These are phyloP conservation scores for Penicillium diatomitis DNA, from an alignment of 495 filamentous ascomycete species.

Conservation along the genomic window DNA sequence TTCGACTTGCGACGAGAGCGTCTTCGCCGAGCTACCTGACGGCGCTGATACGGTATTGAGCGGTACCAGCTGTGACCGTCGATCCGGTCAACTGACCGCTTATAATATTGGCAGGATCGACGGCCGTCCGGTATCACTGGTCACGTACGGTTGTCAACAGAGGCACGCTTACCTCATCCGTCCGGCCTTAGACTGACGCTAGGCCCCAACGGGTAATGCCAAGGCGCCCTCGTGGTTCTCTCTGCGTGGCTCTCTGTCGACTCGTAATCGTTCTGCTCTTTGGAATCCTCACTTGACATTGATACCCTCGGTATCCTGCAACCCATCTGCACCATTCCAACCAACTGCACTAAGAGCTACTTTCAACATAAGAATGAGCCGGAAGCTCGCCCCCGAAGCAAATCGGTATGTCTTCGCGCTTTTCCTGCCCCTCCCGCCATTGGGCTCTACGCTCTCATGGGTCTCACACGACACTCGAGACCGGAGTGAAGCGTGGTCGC, in stretches of 20 bases:
- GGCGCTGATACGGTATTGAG: slow-evolving; percentile 2
- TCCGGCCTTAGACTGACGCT: slow-evolving; percentile 10
- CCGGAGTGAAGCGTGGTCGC: no score
- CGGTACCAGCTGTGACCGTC: slow-evolving; percentile 1
- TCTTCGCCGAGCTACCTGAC: slow-evolving; percentile 6
- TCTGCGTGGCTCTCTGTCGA: slow-evolving; percentile 11
- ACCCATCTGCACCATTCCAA: slow-evolving; percentile 9
- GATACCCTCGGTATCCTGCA: slow-evolving; percentile 21
- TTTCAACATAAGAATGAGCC: slow-evolving; percentile 39
- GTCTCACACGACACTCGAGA: no score
- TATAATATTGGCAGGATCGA: not conserved
- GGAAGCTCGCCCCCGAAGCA: slow-evolving; percentile 91
- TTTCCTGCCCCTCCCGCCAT: slow-evolving; percentile 24
- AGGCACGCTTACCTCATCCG: slow-evolving; percentile 6
- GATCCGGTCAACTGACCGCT: no score
- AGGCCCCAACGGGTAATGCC: slow-evolving; percentile 25
- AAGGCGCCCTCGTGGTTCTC: slow-evolving; percentile 17
- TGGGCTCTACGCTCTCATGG: not conserved
- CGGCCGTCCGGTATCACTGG: slow-evolving; percentile 5
- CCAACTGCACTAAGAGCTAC: not conserved
- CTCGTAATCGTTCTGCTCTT: slow-evolving; percentile 8
- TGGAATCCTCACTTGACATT: slow-evolving; percentile 8
- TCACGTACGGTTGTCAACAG: slow-evolving; percentile 5
- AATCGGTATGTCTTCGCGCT: slow-evolving; percentile 59
- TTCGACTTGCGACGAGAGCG: slow-evolving; percentile 20